These are phyloP conservation scores for Boletales sp. DNA, from an alignment of 768 basidiomycete genomes.

Conservation along the genomic window DNA sequence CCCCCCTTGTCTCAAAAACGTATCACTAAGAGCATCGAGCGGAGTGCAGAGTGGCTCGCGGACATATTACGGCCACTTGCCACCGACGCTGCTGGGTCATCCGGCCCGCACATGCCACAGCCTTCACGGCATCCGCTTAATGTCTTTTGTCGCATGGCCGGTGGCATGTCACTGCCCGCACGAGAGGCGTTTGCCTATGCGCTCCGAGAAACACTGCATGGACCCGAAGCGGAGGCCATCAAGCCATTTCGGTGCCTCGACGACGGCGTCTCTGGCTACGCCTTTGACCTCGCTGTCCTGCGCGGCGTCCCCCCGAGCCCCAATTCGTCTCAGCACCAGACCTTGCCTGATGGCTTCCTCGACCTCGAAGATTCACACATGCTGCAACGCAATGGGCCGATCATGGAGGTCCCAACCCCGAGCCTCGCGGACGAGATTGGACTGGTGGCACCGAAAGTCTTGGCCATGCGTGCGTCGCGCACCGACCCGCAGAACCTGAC, in stretches of 20 bases:
- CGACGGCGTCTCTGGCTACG: constrained; percentile 67
- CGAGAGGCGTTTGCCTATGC: constrained; percentile 60
- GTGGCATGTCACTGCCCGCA: constrained; percentile 51
- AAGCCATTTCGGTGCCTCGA: constrained; percentile 56
- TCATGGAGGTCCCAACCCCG: constrained; percentile 10
- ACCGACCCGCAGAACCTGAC: constrained; percentile 16
- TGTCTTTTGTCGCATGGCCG: constrained; percentile 69
- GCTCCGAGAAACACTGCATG: constrained; percentile 54
- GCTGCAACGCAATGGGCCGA: constrained; percentile 12
- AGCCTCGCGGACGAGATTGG: neutral
- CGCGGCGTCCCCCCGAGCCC: constrained; percentile 22
- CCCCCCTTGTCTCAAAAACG: constrained; percentile 77
- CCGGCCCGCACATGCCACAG: neutral
- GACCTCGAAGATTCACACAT: constrained; percentile 6
- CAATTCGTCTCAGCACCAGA: constrained; percentile 14
- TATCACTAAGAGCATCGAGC: constrained; percentile 69
- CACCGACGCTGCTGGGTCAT: neutral
- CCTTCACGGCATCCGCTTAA: constrained; percentile 31
- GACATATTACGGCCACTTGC: constrained; percentile 42
- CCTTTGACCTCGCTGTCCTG: constrained; percentile 61
- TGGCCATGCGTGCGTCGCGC: neutral
- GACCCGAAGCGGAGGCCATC: constrained; percentile 50
- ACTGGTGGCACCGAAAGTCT: neutral
- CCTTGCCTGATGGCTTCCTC: constrained; percentile 11
- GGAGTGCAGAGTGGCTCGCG: constrained; percentile 62